These are phyloP conservation scores for Cyberlindnera subsufficiens DNA, from an alignment of 805 yeast genomes.

Conservation along the genomic window DNA sequence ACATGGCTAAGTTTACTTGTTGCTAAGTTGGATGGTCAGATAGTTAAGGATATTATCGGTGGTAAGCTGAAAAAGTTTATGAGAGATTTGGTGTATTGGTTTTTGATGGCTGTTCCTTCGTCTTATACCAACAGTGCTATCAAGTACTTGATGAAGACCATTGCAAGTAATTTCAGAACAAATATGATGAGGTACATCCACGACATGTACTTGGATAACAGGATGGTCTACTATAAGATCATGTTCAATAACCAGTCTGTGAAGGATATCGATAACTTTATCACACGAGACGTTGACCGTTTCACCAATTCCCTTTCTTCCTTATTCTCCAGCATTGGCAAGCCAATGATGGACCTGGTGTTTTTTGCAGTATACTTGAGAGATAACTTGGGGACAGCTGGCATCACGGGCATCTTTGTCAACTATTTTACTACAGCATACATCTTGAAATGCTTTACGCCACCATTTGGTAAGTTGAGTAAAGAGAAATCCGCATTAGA, in stretches of 20 bases:
- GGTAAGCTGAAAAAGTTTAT: slow-evolving; percentile 71
- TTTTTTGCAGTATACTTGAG: slow-evolving; percentile 80
- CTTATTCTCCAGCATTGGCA: slow-evolving; percentile 82
- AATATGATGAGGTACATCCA: slow-evolving; percentile 80
- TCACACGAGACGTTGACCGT: slow-evolving; percentile 76
- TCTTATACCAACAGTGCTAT: slow-evolving; percentile 89
- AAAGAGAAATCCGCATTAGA: slow-evolving; percentile 72
- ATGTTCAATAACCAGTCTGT: slow-evolving; percentile 42
- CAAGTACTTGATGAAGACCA: slow-evolving; percentile 66
- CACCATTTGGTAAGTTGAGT: slow-evolving; percentile 76
- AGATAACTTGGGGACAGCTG: slow-evolving; percentile 82
- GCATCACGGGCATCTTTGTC: slow-evolving; percentile 72
- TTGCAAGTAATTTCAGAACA: slow-evolving; percentile 81
- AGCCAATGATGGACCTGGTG: slow-evolving; percentile 81
- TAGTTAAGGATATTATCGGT: slow-evolving; percentile 81
- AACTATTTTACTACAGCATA: slow-evolving; percentile 80
- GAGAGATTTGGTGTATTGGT: slow-evolving; percentile 80
- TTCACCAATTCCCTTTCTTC: slow-evolving; percentile 80
- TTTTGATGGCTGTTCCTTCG: slow-evolving; percentile 87
- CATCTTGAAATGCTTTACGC: slow-evolving; percentile 66
- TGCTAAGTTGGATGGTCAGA: slow-evolving; percentile 87
- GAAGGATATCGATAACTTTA: slow-evolving; percentile 72
- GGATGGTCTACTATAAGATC: slow-evolving; percentile 78
- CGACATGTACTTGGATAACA: slow-evolving; percentile 78
- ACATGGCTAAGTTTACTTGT: slow-evolving; percentile 84